Base-by-base conservation (phyloP, 192 early-diverging fungal species). In the Lobosporangium transversale region DNA sequence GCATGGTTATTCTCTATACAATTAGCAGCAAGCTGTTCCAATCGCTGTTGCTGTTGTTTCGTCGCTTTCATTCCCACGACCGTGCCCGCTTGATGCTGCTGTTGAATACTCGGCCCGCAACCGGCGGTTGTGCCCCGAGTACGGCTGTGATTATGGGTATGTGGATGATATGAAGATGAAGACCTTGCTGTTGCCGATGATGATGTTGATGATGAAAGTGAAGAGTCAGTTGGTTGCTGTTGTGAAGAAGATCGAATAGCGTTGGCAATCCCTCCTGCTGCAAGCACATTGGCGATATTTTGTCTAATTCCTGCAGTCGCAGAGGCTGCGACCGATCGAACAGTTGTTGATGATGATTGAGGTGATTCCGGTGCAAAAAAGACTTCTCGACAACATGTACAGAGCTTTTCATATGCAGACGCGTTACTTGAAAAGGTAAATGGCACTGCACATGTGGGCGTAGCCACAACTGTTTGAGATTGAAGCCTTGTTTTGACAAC, bases 401-500 rank as follows among this genome's bases (percentile, higher is more conserved):
- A 76, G 6, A 76, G 58, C 21, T 76, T 76, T 23, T 76, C 73
- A 31, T 76, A 76, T n/a, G 73, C 73, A 12, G 73, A 76, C 26
- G 73, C 73, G 42, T 76, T 62, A 48, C 20, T 67, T 14, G 73
- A 56, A 36, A 58, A 74, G 5, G 78, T 74, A 43, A 68, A 71
- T 9, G 75, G 71, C 20, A 29, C 57, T 6, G 71, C 65, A 50
- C 65, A 70, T 17, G 71, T 71, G 0, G 81, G 66, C 3, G 78
- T 71, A 1, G 68, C 67, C 1, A 60, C 48, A 23, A 76, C 62
- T 50, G 66, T 80, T 69, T 81, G 86, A 20, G 89, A 85, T 70
- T 96, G 94, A 66, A 94, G 86, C 14, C 94, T 80, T 15, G 90
- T 94, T 68, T 96, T 96, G n/a, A 96, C 87, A 1, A 96, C 89